Evolutionary conservation across 2,329 filamentous ascomycete genomes (phyloP), one percentile per base, ranked within the genome.

Genomic region (Fusarium sp.): DNA sequence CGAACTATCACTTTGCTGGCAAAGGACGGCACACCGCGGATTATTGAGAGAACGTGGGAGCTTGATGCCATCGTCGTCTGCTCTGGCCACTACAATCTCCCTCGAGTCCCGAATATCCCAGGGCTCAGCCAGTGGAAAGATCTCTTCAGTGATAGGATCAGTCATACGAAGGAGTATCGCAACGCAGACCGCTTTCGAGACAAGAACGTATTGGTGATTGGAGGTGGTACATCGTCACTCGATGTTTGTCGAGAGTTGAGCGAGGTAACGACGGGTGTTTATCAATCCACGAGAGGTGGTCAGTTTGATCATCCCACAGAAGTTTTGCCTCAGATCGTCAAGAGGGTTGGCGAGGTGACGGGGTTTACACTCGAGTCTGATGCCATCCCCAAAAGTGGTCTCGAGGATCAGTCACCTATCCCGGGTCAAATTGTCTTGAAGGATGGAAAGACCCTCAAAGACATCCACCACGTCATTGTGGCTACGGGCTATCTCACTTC

Each of bases 141-240:
- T 7, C 75, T 76, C 4, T 90, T 89, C 70, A 88, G 89, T 0
- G 84, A 83, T 0, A 78, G 84, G 5, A 86, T 94, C 25, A 86
- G 85, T 8, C 92, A 94, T 79, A 94, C 93, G 1, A 96, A 95
- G 80, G 88, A 88, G 73, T 97, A 94, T 76, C 88, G 93, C 15
- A 87, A 84, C 0, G 89, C 93, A 0, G 85, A 90, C n/a, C 78
- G 84, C 1, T 94, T 90, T 76, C 80, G 80, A 10, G 86, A 84
- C 56, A 89, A 91, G 69, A 86, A 81, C 0, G 70, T 87, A 0
- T 87, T 90, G 47, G 80, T 88, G 20, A 84, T 88, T 11, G 90
- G 90, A 66, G 89, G 87, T 40, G 79, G 85, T 4, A 82, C 84
- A 3, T 87, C 84, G 0, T 82, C 84, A 3, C 72, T 83, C 4